Base-by-base conservation (phyloP, 768 basidiomycete species). In the Pholiota molesta region DNA sequence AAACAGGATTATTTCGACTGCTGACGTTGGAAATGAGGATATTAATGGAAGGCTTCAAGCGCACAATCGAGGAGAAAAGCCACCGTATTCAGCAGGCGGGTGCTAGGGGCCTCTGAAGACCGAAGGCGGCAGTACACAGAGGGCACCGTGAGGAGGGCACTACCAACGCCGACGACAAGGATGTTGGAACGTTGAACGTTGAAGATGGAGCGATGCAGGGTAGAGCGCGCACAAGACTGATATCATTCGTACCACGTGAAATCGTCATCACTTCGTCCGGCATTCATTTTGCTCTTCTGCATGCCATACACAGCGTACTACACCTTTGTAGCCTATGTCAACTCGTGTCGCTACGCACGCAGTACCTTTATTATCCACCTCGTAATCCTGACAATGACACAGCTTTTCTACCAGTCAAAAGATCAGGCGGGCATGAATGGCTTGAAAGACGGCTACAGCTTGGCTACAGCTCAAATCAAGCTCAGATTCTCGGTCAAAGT, bases 181-280 rank as follows among this genome's bases (percentile, higher is more conserved):
- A 31, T 31, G 31, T 2, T 26, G n/a, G n/a, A n/a, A n/a, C n/a
- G n/a, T 26, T 2, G 26, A 26, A 26, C 26, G 26, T 49, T 13
- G 23, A 49, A 26, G 19, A 26, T 10, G 47, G 23, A 23, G 47
- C 5, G 13, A 26, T 26, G 47, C 14, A 49, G 47, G 42, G n/a
- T 44, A 8, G n/a, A 44, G 5, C 7, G 19, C 13, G 47, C 14
- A 21, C 47, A 65, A 59, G 29, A 55, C 57, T 65, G 60, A 65
- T 62, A 65, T 62, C 64, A 62, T 65, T 52, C 45, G 59, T 62
- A 37, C 40, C 47, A 65, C 64, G 64, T 65, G 64, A 65, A 65
- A 58, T 55, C 26, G 53, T 29, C 11, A 13, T 13, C 14, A 1
- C 11, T 35, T 26, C 26, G 31, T 31, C 31, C 31, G 31, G 31